Percentiles rank a stretch among this genome's conserved stretches.
Evolutionary conservation across 2,329 filamentous ascomycete genomes (phyloP).

Genomic region (Colletotrichum shisoi): DNA sequence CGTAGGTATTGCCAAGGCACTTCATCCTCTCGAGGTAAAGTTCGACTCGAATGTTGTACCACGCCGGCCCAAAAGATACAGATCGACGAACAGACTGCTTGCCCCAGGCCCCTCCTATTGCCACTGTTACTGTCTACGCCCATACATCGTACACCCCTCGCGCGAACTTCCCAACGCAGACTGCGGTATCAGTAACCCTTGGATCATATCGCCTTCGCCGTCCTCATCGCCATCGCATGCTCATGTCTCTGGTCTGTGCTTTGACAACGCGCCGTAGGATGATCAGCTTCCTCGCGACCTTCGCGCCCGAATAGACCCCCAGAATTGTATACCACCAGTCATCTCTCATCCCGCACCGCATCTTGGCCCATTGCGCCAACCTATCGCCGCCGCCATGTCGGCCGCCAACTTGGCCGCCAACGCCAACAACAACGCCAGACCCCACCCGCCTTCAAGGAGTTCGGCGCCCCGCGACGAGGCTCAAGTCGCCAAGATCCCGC

Average conservation of each 20-base stretch:
- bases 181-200: neutral
- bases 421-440: conserved; percentile 20
- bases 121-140: no score
- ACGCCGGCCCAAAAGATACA: neutral
- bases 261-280: conserved; percentile 27
- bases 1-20: neutral
- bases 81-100: neutral
- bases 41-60: neutral
- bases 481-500: conserved; percentile 59
- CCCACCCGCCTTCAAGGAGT: conserved; percentile 28
- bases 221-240: conserved; percentile 12
- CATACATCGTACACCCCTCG: neutral
- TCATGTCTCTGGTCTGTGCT: conserved; percentile 25
- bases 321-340: conserved; percentile 3
- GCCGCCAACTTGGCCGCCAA: conserved; percentile 29
- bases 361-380: conserved; percentile 1
- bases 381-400: conserved; percentile 28
- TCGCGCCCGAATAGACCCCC: conserved; percentile 9
- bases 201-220: neutral
- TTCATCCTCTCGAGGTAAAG: neutral
- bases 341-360: neutral
- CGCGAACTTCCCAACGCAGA: neutral
- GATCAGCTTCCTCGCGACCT: conserved; percentile 31
- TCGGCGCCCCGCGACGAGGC: conserved; percentile 44
- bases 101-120: neutral